phyloP scores from a whole-genome alignment of 805 yeast genomes.

The Sugiyamaella smithiae region DNA sequence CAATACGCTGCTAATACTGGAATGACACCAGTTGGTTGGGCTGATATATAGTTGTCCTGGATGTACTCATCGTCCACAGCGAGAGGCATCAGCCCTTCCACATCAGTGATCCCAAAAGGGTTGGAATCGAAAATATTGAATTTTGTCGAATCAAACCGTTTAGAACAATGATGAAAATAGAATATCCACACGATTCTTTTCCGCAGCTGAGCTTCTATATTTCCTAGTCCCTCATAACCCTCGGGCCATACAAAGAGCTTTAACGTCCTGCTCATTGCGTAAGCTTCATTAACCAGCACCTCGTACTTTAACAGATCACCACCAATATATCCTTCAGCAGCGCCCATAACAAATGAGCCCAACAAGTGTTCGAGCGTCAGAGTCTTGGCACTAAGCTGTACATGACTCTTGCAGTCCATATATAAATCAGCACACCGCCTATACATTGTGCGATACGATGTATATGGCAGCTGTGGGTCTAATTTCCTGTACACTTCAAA shows the following conservation, averaged over 20 bases:
- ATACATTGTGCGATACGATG: conserved; percentile 11
- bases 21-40: conserved; percentile 41
- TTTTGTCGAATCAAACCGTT: neutral
- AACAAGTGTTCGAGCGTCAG: conserved; percentile 11
- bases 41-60: conserved; percentile 52
- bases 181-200: conserved; percentile 19
- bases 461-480: conserved; percentile 16
- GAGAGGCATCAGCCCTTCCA: conserved; percentile 46
- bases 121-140: conserved; percentile 5
- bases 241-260: conserved; percentile 14
- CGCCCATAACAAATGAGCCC: conserved; percentile 8
- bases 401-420: conserved; percentile 9
- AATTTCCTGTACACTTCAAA: conserved; percentile 11
- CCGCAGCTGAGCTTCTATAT: conserved; percentile 17
- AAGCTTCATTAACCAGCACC: conserved; percentile 1
- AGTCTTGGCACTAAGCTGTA: neutral
- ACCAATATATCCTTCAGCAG: conserved; percentile 17
- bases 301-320: conserved; percentile 12
- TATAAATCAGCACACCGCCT: conserved; percentile 13
- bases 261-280: conserved; percentile 12
- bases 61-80: conserved; percentile 83
- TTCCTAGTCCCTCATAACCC: conserved; percentile 13
- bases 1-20: conserved; percentile 16
- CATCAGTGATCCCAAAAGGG: conserved; percentile 8
- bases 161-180: conserved; percentile 8